These are phyloP conservation scores for Boletus tylopilopsis DNA, from an alignment of 768 basidiomycete species.

Conservation along the genomic window DNA sequence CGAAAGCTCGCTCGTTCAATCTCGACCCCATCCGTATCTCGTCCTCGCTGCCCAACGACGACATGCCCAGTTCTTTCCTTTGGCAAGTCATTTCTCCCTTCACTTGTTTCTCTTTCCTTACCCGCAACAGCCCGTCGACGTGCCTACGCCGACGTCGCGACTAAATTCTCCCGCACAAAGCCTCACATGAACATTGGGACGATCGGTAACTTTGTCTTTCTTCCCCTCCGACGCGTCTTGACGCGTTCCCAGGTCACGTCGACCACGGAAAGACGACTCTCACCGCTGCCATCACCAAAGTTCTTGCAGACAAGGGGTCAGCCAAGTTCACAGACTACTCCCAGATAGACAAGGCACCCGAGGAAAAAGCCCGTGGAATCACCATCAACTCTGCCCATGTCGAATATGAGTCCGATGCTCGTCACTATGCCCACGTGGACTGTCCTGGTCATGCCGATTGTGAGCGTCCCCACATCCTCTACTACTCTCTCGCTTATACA, in stretches of 20 bases:
- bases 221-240: conserved; percentile 13
- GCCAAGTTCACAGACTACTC: conserved; percentile 91
- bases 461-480: conserved; percentile 35
- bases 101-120: background rate
- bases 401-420: conserved; percentile 87
- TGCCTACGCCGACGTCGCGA: conserved; percentile 66
- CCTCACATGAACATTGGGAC: conserved; percentile 97
- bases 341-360: conserved; percentile 98
- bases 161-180: conserved; percentile 67
- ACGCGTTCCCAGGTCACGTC: conserved; percentile 63
- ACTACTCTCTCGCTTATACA: conserved; percentile 2
- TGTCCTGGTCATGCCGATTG: conserved; percentile 97
- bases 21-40: conserved; percentile 2
- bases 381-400: conserved; percentile 99
- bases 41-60: conserved; percentile 14
- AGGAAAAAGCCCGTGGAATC: conserved; percentile 99
- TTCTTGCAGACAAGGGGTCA: conserved; percentile 71
- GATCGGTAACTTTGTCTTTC: conserved; percentile 50
- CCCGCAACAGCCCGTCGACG: conserved; percentile 31
- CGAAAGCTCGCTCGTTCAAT: background rate
- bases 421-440: conserved; percentile 98
- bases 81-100: background rate
- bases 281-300: conserved; percentile 94
- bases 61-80: conserved; percentile 10
- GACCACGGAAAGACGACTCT: conserved; percentile 99